Base-by-base conservation (phyloP, 2,329 filamentous ascomycete genomes). In the Fusarium chlamydosporum region DNA sequence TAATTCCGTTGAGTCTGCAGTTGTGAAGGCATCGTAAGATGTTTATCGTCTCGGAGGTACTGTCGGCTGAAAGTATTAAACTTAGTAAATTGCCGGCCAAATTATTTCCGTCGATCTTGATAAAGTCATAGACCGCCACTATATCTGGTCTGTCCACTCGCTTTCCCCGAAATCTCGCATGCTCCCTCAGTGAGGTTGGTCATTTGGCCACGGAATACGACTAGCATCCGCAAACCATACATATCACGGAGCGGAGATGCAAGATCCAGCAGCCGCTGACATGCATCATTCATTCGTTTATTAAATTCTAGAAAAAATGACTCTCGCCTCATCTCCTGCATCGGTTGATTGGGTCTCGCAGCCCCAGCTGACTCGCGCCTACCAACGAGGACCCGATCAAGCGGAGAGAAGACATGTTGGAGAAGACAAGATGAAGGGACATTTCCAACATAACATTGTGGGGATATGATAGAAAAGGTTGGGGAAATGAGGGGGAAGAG, bases 401-500 rank as follows among this genome's bases (percentile, higher is more conserved):
- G 38, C 50, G 34, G 33, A 42, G 27, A 33, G 20, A 45, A 45
- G 29, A 31, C 43, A 26, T 34, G 20, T 68, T 68, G 65, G 59
- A 60, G 53, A 60, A 56, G 53, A 54, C 34, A 52, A 46, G 34
- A 33, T 29, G 37, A 6, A 45, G 26, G 10, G 6, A 18, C 42
- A 31, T 6, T 45, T 10, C 29, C 7, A 29, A 29, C 29, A 46
- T 47, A 11, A 53, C 56, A 34, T 58, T 64, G 65, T 68, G 65
- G 65, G 58, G 64, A 27, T 9, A 15, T 6, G 7, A n/a, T 5
- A n/a, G 16, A 27, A 43, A 26, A 47, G 54, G 51, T 67, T 67
- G 64, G 65, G 65, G 65, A 59, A 67, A 60, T 59, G 64, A 67
- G 65, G 64, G 65, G 65, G 20, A 47, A 7, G 7, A 40, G 27